These are phyloP conservation scores for Micromonas commoda DNA, from an alignment of 139 green algal species.

Conservation along the genomic window DNA sequence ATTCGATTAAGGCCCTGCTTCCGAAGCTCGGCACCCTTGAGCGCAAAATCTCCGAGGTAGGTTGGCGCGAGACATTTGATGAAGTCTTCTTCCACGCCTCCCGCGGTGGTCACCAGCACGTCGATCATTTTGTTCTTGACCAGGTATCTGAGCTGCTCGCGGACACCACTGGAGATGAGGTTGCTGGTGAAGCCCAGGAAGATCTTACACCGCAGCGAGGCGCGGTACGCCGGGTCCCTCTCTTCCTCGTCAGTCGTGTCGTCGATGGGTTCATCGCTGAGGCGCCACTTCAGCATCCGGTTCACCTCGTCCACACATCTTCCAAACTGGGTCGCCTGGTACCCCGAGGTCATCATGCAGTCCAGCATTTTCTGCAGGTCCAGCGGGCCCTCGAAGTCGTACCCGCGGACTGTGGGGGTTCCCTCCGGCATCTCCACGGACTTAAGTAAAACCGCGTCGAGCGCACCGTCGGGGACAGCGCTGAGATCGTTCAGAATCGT, in stretches of 20 bases:
- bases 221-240: conserved; percentile 34
- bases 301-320: conserved; percentile 86
- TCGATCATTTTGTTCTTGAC: conserved; percentile 81
- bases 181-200: conserved; percentile 97
- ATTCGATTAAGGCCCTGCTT: conserved; percentile 91
- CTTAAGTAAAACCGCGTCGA: conserved; percentile 56
- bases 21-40: conserved; percentile 19
- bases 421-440: conserved; percentile 51
- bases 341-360: conserved; percentile 69
- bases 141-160: conserved; percentile 57
- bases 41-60: conserved; percentile 89
- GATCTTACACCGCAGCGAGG: conserved; percentile 49
- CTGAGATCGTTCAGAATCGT: no score
- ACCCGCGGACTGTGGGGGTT: conserved; percentile 47
- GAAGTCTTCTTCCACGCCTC: conserved; percentile 95
- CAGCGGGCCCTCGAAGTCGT: conserved; percentile 71
- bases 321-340: conserved; percentile 81
- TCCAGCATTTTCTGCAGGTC: conserved; percentile 70
- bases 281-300: conserved; percentile 87
- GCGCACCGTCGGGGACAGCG: neutral
- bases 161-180: conserved; percentile 78
- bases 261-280: conserved; percentile 65
- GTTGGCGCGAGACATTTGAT: conserved; percentile 96
- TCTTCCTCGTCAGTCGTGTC: conserved; percentile 35
- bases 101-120: conserved; percentile 90